Base-by-base conservation (phyloP, 306 rosid species). In the Cyclanthera cordifolia region DNA sequence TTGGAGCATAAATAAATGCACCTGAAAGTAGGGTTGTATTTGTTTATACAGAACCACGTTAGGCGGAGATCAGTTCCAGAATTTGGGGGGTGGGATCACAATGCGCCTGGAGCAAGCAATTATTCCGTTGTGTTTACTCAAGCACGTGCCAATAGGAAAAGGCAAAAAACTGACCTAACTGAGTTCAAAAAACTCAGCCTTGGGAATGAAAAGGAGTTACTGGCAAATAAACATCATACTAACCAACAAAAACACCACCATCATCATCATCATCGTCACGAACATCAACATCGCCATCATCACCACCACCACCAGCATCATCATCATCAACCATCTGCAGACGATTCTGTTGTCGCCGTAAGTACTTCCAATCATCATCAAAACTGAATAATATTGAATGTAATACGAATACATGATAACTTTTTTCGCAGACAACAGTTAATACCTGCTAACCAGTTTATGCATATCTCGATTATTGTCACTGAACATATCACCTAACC, bases 21-120 rank as follows among this genome's bases (percentile, higher is more conserved):
- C 21, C 20, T 41, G 11, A 43, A 21, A 14, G 50, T 65, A 45
- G 14, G 20, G 20, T 41, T 28, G 24, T 32, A 3, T 30, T 13
- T 57, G 20, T 61, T 5, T 21, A 13, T 76, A 69, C 78, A 91
- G 97, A 80, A 52, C 24, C 79, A 54, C 24, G 80, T 79, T 60
- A 52, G 32, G n/a, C 25, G 87, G 85, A 82, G 75, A 80, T 78
- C 97, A 34, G 95, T 91, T 66, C 97, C 97, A 50, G 83, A 85
- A 30, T 91, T 91, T 74, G 97, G 96, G 75, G 97, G 80, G 51
- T 91, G 97, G 97, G 91, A 88, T 32, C 69, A 85, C 1, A 85
- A 80, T 59, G 17, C 70, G 0, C 52, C 72, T 0, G 86, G 80
- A 55, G 85, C 85, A 11, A 81, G 88, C 0, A 84, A 83, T 71